These are phyloP conservation scores for Chlorophyllum brunneum DNA, from an alignment of 768 basidiomycete species.

Conservation along the genomic window DNA sequence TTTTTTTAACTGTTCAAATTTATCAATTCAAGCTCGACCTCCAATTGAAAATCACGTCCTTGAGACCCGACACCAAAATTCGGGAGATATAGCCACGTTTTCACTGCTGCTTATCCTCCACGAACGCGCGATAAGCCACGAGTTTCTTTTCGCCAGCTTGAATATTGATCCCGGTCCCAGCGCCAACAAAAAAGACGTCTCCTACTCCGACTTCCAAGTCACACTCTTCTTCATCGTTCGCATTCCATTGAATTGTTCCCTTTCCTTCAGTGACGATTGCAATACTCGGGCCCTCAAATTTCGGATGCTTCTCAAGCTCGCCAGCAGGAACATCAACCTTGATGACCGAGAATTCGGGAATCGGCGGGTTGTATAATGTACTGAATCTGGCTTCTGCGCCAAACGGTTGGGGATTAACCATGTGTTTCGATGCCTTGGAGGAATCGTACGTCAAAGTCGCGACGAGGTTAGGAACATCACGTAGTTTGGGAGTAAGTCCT, in stretches of 20 bases:
- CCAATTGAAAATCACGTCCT: not conserved
- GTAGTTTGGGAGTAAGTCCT: constrained; percentile 93
- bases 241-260: constrained; percentile 53
- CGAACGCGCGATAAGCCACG: constrained; percentile 68
- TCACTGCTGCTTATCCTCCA: constrained; percentile 28
- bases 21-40: too few relatives aligned
- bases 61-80: too few relatives aligned
- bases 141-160: constrained; percentile 33
- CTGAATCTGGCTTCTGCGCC: constrained; percentile 17
- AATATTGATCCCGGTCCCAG: constrained; percentile 56
- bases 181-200: constrained; percentile 81
- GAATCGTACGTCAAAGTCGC: constrained; percentile 83
- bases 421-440: constrained; percentile 62
- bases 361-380: constrained; percentile 84
- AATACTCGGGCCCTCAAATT: constrained; percentile 82
- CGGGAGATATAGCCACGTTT: not conserved
- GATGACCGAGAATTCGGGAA: constrained; percentile 90
- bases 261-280: constrained; percentile 69
- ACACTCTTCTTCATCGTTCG: constrained; percentile 18
- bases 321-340: constrained; percentile 46
- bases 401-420: constrained; percentile 60
- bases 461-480: constrained; percentile 90
- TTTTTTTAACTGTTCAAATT: too few relatives aligned
- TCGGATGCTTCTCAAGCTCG: constrained; percentile 49
- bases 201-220: constrained; percentile 50